Conservation (phyloP, 768 basidiomycete genomes). For the Arthromyces matolae region DNA sequence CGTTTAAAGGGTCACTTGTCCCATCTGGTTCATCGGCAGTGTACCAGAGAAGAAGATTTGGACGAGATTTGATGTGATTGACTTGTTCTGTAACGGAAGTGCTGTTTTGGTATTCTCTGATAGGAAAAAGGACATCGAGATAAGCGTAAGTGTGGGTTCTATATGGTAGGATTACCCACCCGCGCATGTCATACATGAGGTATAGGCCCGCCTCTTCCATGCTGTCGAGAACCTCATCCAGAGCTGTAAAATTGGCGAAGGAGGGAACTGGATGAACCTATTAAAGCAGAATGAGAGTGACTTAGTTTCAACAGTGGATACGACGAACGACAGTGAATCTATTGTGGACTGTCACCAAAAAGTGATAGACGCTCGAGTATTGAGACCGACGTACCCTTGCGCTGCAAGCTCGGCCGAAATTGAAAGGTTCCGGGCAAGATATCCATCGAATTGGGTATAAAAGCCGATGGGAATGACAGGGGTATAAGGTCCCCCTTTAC, state of each 20-base stretch:
- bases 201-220: slow-evolving; percentile 71
- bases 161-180: slow-evolving; percentile 26
- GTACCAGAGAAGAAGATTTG: slow-evolving; percentile 72
- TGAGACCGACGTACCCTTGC: slow-evolving; percentile 44
- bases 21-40: slow-evolving; percentile 73
- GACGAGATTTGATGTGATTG: slow-evolving; percentile 58
- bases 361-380: background rate
- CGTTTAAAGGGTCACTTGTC: slow-evolving; percentile 61
- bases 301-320: background rate
- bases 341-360: background rate
- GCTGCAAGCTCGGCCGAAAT: slow-evolving; percentile 53
- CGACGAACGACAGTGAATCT: slow-evolving; percentile 40
- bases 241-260: slow-evolving; percentile 54
- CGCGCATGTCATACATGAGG: slow-evolving; percentile 83
- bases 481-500: slow-evolving; percentile 45
- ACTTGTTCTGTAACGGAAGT: slow-evolving; percentile 66
- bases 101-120: slow-evolving; percentile 60
- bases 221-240: slow-evolving; percentile 57
- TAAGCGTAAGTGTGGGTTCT: background rate
- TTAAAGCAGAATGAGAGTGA: slow-evolving; percentile 6
- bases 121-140: slow-evolving; percentile 8
- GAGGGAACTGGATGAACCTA: slow-evolving; percentile 70
- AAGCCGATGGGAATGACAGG: slow-evolving; percentile 73
- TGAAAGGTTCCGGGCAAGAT: slow-evolving; percentile 49
- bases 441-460: slow-evolving; percentile 58